A percentile compares a stretch with the other conserved stretches of the same genome.
phyloP scores from a whole-genome alignment of 176 grass and related monocot species.

The Cymbopogon citratus region DNA sequence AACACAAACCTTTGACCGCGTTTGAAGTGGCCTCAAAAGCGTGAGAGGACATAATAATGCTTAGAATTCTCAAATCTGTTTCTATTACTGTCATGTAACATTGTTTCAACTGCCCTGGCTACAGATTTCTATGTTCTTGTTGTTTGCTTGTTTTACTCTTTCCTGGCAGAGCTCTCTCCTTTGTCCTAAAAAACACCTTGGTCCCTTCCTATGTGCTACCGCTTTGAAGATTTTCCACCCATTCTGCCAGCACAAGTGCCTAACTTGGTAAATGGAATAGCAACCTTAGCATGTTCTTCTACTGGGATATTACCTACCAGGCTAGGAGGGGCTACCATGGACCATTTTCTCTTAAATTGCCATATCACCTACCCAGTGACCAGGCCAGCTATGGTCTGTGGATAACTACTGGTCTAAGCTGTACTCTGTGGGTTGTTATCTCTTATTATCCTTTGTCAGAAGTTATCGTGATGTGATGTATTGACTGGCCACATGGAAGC shows the following conservation, averaged over 20 bases:
- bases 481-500: constrained; percentile 14
- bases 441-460: background rate
- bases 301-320: background rate
- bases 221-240: background rate
- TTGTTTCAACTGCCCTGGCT: background rate
- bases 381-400: background rate
- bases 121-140: background rate
- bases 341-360: background rate
- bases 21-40: background rate
- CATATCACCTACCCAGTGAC: background rate
- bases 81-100: background rate
- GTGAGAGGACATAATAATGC: background rate
- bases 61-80: background rate
- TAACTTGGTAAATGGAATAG: background rate
- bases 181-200: background rate
- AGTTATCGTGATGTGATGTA: constrained; percentile 13
- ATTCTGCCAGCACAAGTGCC: background rate
- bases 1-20: no score
- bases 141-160: background rate
- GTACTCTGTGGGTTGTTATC: background rate
- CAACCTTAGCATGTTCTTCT: constrained; percentile 2
- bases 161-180: background rate
- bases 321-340: background rate
- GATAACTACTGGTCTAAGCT: background rate
- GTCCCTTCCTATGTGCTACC: background rate